phyloP scores from a whole-genome alignment of 2,329 filamentous ascomycete species.

The Talaromyces marneffei region DNA sequence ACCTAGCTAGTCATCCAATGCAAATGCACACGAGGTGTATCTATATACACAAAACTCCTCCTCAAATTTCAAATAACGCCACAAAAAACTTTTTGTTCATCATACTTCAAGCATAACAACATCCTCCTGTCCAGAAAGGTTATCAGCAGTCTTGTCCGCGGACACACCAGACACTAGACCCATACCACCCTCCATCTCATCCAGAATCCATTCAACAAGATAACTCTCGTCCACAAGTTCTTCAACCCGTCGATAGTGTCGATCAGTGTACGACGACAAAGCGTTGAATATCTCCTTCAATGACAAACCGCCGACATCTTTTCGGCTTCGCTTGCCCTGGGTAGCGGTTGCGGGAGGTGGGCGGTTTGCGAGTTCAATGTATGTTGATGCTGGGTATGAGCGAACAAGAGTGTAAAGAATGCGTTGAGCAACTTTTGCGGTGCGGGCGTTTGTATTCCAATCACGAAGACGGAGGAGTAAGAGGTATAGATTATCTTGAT shows the following conservation, averaged over 20 bases:
- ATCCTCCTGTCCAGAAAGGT: slow-evolving; percentile 28
- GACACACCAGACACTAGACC: slow-evolving; percentile 24
- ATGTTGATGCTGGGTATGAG: slow-evolving; percentile 70
- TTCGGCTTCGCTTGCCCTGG: slow-evolving; percentile 17
- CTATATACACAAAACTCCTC: slow-evolving; percentile 7
- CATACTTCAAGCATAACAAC: slow-evolving; percentile 36
- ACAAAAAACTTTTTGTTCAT: slow-evolving; percentile 13
- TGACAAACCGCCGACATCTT: slow-evolving; percentile 44
- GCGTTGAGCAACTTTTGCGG: slow-evolving; percentile 75
- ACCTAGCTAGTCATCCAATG: not conserved
- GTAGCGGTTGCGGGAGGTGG: slow-evolving; percentile 11
- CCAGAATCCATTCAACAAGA: slow-evolving; percentile 84
- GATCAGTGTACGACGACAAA: slow-evolving; percentile 84
- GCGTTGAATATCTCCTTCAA: slow-evolving; percentile 80
- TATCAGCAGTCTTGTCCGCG: slow-evolving; percentile 18
- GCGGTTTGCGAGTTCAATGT: slow-evolving; percentile 59
- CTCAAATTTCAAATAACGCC: not conserved
- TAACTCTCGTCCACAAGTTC: slow-evolving; percentile 92
- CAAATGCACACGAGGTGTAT: slow-evolving; percentile 4
- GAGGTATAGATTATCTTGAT: slow-evolving; percentile 77
- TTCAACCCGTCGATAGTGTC: slow-evolving; percentile 84
- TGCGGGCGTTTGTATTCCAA: slow-evolving; percentile 95
- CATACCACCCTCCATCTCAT: slow-evolving; percentile 77
- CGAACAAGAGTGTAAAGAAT: slow-evolving; percentile 74
- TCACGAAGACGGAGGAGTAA: slow-evolving; percentile 79